Conservation (phyloP, 495 filamentous ascomycete species). For the Xylaria grammica region DNA sequence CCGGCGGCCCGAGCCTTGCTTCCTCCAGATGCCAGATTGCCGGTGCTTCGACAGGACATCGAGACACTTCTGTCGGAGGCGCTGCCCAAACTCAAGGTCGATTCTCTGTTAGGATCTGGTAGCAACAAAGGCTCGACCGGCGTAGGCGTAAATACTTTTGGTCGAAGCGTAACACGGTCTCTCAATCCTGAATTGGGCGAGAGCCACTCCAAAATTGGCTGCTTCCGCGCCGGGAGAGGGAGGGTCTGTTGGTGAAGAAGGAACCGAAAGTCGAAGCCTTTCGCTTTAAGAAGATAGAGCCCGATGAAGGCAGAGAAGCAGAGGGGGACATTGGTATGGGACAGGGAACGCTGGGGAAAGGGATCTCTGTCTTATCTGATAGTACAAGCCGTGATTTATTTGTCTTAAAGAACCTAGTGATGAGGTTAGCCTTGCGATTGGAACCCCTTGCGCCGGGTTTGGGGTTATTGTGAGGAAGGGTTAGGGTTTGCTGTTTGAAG, state of each 20-base stretch:
- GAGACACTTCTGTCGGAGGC: slow-evolving; percentile 1
- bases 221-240: neutral
- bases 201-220: neutral
- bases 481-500: too few species aligned
- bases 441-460: too few species aligned
- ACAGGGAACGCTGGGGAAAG: too few species aligned
- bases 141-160: neutral
- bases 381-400: neutral
- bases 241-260: neutral
- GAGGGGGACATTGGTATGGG: neutral
- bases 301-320: neutral
- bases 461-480: too few species aligned
- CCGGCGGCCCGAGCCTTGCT: neutral
- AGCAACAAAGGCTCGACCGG: neutral
- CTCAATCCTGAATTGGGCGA: neutral
- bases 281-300: neutral
- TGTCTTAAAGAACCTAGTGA: neutral
- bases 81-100: neutral
- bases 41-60: neutral
- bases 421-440: neutral
- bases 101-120: neutral
- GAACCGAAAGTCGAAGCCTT: neutral
- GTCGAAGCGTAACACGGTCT: neutral
- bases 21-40: slow-evolving; percentile 1
- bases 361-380: neutral